Evolutionary conservation across 73 alveolate genomes (phyloP), one percentile per base, ranked within the genome.

Genomic region (Blepharisma japonicum): DNA sequence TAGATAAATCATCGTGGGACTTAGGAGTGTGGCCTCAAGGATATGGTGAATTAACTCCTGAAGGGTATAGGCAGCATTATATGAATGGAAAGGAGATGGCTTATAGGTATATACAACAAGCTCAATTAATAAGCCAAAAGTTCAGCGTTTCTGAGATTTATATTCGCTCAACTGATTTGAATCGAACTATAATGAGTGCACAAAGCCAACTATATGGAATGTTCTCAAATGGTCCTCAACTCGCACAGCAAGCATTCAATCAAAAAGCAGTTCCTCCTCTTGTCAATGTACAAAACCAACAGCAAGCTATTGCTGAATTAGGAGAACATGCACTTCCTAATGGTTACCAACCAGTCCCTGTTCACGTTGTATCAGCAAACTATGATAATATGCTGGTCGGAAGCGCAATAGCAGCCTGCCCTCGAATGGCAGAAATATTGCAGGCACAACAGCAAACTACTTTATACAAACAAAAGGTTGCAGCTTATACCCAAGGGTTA

Each of bases 11-110:
- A 8, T 39, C 74, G 2, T 61, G 74, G 74, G 74, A 61, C 23
- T 8, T 8, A 9, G 14, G n/a, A 14, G 50, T 9, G 14, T 61
- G 74, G 74, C 47, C 14, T 14, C 47, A 14, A 20, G 18, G 18
- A 20, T 39, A 8, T 8, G 96, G 94, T 18, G 94, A 89, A 79
- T 68, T 94, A 18, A 90, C 98, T 0, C 82, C 83, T 9, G 77
- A 61, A 48, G 98, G 98, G 0, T 82, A 83, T 71, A 66, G 96
- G 55, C 74, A 61, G 4, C 74, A 61, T 61, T 61, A 61, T 32
- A 1, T 61, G 21, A 61, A 14, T 14, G 74, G 74, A 2, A 61
- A 23, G 21, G 74, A 61, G 4, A 8, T 61, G 32, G 21, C 45
- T 14, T 8, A 23, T 9, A 61, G 74, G 21, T 61, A 61, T 32